Evolutionary conservation across 805 yeast genomes (phyloP), one percentile per base, ranked within the genome.

Genomic region (Dipodascus albidus): DNA sequence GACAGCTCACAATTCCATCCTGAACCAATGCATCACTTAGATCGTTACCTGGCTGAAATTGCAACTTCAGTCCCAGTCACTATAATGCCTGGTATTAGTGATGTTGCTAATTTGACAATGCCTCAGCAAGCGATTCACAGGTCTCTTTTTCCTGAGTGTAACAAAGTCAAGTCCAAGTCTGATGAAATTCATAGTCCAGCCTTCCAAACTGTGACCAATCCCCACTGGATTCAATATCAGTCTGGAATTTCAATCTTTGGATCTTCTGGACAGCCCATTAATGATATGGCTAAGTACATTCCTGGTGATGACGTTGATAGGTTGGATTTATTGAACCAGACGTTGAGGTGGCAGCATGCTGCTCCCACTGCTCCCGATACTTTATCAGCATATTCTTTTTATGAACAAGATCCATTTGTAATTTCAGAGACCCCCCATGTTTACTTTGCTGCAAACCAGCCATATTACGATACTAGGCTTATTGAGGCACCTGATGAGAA

Each of bases 351-450:
- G 96, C 91, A 89, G 62, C 87, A 87, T 62, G 73, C 87, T 22
- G 82, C 87, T 0, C 99, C 99, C 1, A 89, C 97, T 0, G 95
- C 96, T 0, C 99, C 99, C 0, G 98, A 93, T 63, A 93, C 99
- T 0, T 69, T 93, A 47, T 85, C 90, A 76, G 82, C 95, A 59
- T 89, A 87, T 61, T 97, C 99, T 0, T 90, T 75, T 62, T 76
- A 77, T 9, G 79, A 80, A 23, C 61, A 64, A 1, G 98, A 93
- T 66, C 98, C 98, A 2, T 88, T 91, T 66, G 70, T 93, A n/a
- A 54, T 71, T 8, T 70, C 70, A 8, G 87, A 86, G 61, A 79
- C 86, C 17, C 98, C 98, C 0, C 90, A 88, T 64, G 83, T 90
- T 2, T 88, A 85, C 62, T 80, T 87, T 60, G 87, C 80, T 2